Evolutionary conservation across 2,329 filamentous ascomycete species (phyloP), one percentile per base, ranked within the genome.

Genomic region (Penicillium sp.): DNA sequence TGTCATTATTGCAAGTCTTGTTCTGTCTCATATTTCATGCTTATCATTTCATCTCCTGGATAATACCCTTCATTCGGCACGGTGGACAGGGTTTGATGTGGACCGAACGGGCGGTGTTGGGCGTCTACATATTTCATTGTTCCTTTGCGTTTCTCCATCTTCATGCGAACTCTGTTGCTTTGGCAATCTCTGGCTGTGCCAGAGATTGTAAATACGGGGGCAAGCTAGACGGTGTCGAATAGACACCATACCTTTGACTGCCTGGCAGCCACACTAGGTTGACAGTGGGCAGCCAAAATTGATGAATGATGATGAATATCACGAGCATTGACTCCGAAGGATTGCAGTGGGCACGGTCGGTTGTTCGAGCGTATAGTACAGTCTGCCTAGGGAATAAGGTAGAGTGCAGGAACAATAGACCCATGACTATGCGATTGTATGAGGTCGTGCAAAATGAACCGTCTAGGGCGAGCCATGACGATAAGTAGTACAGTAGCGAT

Each of bases 41-140:
- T 50, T 60, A n/a, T 37, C 19, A 13, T 54, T 54, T 43, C 2
- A 37, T 55, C 54, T 58, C 36, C 55, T 62, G 58, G 60, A 66
- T 64, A 63, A 66, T 64, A 63, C 64, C 62, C 64, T 63, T 64
- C 54, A 59, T 49, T 61, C 54, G 53, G 56, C 36, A 61, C 35
- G 62, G 55, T 60, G 59, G 56, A 59, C 39, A 19, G 47, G 54
- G 35, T 55, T 39, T 51, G 24, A 39, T 47, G 40, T 44, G 41
- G 37, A 24, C 49, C 43, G 22, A 60, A 50, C 27, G 36, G 37
- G 40, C 40, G 41, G 56, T 31, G 43, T 58, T 53, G 13, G 61
- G 59, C 47, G 59, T 61, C 9, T 22, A n/a, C 41, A 22, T 50
- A 44, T 40, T 54, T 58, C 27, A 18, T 50, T 33, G 27, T 49